Conservation (phyloP, 495 filamentous ascomycete genomes). For the Aspergillus steynii region DNA sequence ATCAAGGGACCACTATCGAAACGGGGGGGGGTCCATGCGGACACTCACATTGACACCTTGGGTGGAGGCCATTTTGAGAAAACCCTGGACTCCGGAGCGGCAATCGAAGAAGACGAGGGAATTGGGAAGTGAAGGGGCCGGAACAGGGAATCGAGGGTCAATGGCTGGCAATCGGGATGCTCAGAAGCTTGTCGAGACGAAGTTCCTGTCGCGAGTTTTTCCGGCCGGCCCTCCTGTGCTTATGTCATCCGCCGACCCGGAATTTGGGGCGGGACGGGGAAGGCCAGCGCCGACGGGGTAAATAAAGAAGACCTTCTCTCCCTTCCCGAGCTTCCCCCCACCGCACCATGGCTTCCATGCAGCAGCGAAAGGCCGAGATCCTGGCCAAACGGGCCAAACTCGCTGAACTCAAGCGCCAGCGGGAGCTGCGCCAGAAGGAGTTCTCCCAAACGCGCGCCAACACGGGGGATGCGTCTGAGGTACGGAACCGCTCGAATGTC, state of each 20-base stretch:
- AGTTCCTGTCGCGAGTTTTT: constrained; percentile 56
- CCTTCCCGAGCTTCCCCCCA: background rate
- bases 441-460: constrained; percentile 63
- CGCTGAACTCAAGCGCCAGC: constrained; percentile 89
- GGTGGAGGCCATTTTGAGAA: constrained; percentile 44
- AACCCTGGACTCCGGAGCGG: constrained; percentile 28
- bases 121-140: constrained; percentile 24
- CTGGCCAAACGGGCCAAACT: constrained; percentile 91
- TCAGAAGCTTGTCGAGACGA: constrained; percentile 37
- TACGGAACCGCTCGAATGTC: constrained; percentile 25
- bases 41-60: constrained; percentile 54
- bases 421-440: constrained; percentile 77
- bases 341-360: constrained; percentile 55
- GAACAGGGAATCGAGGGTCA: constrained; percentile 41
- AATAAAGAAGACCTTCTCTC: background rate
- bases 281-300: constrained; percentile 1
- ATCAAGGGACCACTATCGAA: constrained; percentile 16
- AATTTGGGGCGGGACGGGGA: constrained; percentile 13
- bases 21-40: constrained; percentile 20
- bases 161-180: constrained; percentile 39
- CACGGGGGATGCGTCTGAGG: constrained; percentile 58
- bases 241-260: constrained; percentile 44
- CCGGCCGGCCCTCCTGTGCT: constrained; percentile 40
- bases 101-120: constrained; percentile 23
- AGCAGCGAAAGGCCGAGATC: constrained; percentile 91